Conservation (phyloP, 225 moss, liverwort and hornwort species). For the Polytrichum formosum region DNA sequence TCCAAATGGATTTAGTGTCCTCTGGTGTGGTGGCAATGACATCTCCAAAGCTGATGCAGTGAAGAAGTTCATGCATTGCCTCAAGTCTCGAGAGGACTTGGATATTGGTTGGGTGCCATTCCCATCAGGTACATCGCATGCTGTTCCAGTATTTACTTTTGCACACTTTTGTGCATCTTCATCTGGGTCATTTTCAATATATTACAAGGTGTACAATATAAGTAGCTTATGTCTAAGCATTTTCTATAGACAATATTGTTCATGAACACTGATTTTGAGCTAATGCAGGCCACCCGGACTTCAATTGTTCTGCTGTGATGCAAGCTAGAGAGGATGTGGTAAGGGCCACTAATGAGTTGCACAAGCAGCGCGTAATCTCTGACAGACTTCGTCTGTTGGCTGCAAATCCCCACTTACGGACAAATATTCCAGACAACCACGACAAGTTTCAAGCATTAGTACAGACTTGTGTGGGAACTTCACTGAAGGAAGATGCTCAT, state of each 20-base stretch:
- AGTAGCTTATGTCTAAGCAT: no score
- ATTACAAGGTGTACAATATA: no score
- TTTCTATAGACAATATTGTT: no score
- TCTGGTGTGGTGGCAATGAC: slow-evolving; percentile 56
- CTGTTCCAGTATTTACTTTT: not conserved
- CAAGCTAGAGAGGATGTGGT: slow-evolving; percentile 51
- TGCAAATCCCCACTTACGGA: slow-evolving; percentile 20
- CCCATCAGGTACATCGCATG: slow-evolving; percentile 36
- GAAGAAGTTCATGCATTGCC: slow-evolving; percentile 36
- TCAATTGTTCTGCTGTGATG: slow-evolving; percentile 49
- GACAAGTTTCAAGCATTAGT: slow-evolving; percentile 54
- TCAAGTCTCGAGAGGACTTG: slow-evolving; percentile 51
- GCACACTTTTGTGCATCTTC: not conserved
- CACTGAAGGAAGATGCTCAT: slow-evolving; percentile 12
- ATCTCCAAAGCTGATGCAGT: slow-evolving; percentile 19
- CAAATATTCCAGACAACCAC: slow-evolving; percentile 14
- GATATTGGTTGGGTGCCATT: slow-evolving; percentile 59
- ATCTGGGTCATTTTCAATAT: not conserved
- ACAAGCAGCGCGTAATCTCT: slow-evolving; percentile 45
- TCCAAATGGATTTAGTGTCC: slow-evolving; percentile 45
- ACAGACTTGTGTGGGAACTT: slow-evolving; percentile 42
- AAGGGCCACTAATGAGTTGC: slow-evolving; percentile 35
- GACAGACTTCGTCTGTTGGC: slow-evolving; percentile 26
- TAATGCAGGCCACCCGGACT: slow-evolving; percentile 58
- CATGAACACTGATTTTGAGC: slow-evolving; percentile 10